Evolutionary conservation across 179 eudicot genomes (phyloP).

Genomic region (Actinidia chinensis): DNA sequence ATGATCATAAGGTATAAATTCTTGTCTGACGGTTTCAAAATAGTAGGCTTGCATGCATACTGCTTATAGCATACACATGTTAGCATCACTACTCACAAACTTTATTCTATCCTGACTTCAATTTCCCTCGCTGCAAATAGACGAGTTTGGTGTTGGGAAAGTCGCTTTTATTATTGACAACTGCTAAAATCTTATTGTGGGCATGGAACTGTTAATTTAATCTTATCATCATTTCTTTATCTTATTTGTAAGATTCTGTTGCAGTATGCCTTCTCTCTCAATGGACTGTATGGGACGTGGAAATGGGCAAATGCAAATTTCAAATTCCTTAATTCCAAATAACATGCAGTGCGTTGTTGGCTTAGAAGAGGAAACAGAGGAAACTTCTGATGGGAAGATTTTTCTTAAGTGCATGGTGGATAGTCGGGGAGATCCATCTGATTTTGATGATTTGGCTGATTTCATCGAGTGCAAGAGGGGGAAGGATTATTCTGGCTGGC

Average conservation of each 20-base stretch:
- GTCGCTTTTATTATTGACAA: not conserved
- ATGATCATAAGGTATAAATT: not conserved
- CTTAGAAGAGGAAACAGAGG: slow-evolving; percentile 37
- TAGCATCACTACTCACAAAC: not conserved
- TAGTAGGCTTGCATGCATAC: not conserved
- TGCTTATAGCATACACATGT: not conserved
- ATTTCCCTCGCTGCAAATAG: not conserved
- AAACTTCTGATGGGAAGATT: slow-evolving; percentile 51
- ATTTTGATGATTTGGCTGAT: slow-evolving; percentile 58
- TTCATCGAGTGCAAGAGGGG: slow-evolving; percentile 61
- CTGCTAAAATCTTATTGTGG: not conserved
- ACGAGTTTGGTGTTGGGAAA: not conserved
- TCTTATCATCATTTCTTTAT: not conserved
- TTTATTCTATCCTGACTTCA: slow-evolving; percentile 5
- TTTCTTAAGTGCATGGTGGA: slow-evolving; percentile 37
- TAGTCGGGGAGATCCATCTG: slow-evolving; percentile 13
- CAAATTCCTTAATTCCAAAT: not conserved
- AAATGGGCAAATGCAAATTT: slow-evolving; percentile 15
- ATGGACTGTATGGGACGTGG: slow-evolving; percentile 4
- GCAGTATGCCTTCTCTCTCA: slow-evolving; percentile 19
- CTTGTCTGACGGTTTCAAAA: not conserved
- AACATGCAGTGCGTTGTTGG: slow-evolving; percentile 18
- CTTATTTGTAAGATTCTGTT: not conserved
- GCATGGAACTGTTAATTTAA: not conserved
- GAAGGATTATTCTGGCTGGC: slow-evolving; percentile 64